Base-by-base conservation (phyloP, 257 asterid genomes). In the Agastache rugosa region DNA sequence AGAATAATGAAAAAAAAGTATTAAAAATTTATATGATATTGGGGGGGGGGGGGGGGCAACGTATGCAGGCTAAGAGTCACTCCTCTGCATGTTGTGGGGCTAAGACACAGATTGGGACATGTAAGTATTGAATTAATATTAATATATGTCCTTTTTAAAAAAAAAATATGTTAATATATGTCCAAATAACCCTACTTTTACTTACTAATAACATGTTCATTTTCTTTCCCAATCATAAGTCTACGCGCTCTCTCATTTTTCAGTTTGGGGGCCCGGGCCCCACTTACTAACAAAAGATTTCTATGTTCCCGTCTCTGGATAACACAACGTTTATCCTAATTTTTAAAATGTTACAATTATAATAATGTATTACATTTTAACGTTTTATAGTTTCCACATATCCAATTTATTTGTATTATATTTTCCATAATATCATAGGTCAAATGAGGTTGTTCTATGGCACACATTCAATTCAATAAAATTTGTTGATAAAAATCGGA, bases 41-140 rank as follows among this genome's bases (percentile, higher is more conserved):
- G 67, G 51, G 70, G 55, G 39, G 27, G 67, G 71, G 67, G 51
- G 70, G 55, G 39, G 27, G 67, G 71, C 77, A 55, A 79, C 80
- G 80, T 75, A 65, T 75, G 75, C 44, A 37, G 75, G 60, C 55
- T 71, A 63, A 60, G 78, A 72, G 68, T 71, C 75, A 71, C 75
- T 71, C 25, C 37, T 74, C 58, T 63, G 59, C 55, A 69, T 67
- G 73, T 60, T 63, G 60, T 42, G 75, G 80, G 72, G 4, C 56
- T 20, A 53, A 72, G 69, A 76, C 73, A 67, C 7, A 4, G 73
- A 76, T 68, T 50, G 41, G 22, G 78, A 74, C 80, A 54, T 47
- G 20, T 14, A 47, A 47, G 1, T 1, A 35, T 35, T 35, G 9
- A 35, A 29, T 3, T 35, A 35, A 7, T 35, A 35, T 5, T 35